phyloP scores from a whole-genome alignment of 2,329 filamentous ascomycete species.

The Bertia moriformis region DNA sequence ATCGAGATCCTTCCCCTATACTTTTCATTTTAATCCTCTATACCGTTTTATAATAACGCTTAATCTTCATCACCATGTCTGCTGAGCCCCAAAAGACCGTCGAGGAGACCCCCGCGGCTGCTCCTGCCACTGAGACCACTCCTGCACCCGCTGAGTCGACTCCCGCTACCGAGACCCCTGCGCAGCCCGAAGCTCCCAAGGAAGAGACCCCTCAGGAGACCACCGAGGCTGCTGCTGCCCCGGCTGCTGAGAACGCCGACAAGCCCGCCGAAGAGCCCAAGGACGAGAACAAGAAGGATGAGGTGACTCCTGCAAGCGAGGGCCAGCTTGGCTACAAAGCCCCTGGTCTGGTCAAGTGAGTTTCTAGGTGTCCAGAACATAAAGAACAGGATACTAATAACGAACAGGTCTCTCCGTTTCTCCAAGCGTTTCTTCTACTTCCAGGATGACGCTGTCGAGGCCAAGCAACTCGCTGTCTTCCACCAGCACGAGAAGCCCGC shows the following conservation, averaged over 20 bases:
- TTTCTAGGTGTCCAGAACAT: constrained; percentile 3
- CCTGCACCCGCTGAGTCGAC: constrained; percentile 25
- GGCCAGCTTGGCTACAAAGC: constrained; percentile 82
- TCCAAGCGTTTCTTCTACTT: constrained; percentile 92
- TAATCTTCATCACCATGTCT: constrained; percentile 42
- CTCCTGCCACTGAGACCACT: constrained; percentile 16
- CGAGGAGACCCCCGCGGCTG: constrained; percentile 26
- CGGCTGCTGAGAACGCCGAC: constrained; percentile 23
- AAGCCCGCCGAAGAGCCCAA: constrained; percentile 18
- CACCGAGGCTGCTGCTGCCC: constrained; percentile 20
- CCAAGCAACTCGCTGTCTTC: constrained; percentile 62
- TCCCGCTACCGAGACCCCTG: constrained; percentile 14
- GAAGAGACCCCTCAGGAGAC: constrained; percentile 23
- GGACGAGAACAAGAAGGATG: constrained; percentile 29
- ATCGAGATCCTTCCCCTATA: constrained; percentile 4
- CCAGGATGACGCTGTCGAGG: constrained; percentile 56
- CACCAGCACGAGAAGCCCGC: constrained; percentile 78
- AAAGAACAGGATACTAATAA: constrained; percentile 4
- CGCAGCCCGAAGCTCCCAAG: constrained; percentile 21
- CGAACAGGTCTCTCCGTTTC: constrained; percentile 65
- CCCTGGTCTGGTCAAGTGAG: constrained; percentile 78
- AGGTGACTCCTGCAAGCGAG: constrained; percentile 61
- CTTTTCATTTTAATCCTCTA: no score
- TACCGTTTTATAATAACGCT: constrained; percentile 8
- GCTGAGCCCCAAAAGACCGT: constrained; percentile 60